phyloP scores from a whole-genome alignment of 108 stramenopile genomes.

The Conticribra guillardii region DNA sequence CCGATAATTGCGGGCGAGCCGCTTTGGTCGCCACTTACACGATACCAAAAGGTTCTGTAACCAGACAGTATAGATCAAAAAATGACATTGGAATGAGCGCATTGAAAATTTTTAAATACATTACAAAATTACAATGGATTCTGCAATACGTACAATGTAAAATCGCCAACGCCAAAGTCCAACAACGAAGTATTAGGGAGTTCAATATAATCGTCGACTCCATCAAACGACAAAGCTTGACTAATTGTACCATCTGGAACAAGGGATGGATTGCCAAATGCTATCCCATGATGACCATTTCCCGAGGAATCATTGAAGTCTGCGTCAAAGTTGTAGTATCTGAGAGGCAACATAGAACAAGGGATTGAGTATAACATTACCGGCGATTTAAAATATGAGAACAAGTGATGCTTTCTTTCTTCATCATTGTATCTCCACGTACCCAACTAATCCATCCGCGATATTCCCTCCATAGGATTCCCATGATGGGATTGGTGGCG shows the following conservation, averaged over 20 bases:
- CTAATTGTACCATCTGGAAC: conserved; percentile 10
- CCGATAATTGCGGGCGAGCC: conserved; percentile 20
- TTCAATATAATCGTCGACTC: conserved; percentile 18
- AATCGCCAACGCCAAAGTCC: conserved; percentile 11
- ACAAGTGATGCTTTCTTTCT: background rate
- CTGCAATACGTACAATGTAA: conserved; percentile 22
- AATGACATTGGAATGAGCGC: no score
- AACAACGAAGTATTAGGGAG: conserved; percentile 14
- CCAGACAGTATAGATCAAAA: no score
- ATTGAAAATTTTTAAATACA: no score
- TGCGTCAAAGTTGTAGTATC: conserved; percentile 17
- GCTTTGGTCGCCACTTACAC: conserved; percentile 11
- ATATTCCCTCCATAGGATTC: conserved; percentile 9
- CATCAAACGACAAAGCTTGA: conserved; percentile 21
- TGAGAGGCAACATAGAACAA: background rate
- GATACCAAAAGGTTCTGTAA: conserved; percentile 28
- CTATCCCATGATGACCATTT: conserved; percentile 11
- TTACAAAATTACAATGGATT: no score
- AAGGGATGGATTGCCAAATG: conserved; percentile 12
- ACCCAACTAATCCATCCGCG: conserved; percentile 10
- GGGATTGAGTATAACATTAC: background rate
- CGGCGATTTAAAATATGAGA: background rate
- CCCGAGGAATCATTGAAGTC: conserved; percentile 24
- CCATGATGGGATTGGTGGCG: conserved; percentile 7
- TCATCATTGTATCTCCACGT: background rate